phyloP scores from a whole-genome alignment of 805 yeast species.

The Ogataea populi-albae region DNA sequence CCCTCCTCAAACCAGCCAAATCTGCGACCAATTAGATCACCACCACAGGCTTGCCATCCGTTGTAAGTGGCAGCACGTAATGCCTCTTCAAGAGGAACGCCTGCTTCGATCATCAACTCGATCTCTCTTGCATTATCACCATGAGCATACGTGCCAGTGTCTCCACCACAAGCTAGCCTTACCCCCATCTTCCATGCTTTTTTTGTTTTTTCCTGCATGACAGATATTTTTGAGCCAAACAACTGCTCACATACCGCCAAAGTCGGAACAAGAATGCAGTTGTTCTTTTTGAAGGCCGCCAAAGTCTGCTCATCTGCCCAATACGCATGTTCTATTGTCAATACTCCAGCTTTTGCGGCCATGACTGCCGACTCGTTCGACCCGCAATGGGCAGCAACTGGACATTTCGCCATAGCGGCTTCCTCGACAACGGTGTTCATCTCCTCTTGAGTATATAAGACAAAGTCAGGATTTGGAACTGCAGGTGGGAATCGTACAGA shows the following conservation, averaged over 20 bases:
- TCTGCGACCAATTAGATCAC: conserved; percentile 20
- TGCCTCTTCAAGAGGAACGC: conserved; percentile 22
- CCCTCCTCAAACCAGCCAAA: conserved; percentile 27
- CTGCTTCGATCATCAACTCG: conserved; percentile 26
- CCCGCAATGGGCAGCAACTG: conserved; percentile 30
- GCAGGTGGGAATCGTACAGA: conserved; percentile 27
- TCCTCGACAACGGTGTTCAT: conserved; percentile 27
- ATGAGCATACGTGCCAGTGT: conserved; percentile 29
- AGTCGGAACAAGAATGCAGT: conserved; percentile 27
- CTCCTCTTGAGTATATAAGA: conserved; percentile 26
- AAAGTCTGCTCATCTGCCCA: conserved; percentile 25
- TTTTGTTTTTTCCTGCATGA: conserved; percentile 18
- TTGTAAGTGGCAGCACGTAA: conserved; percentile 21
- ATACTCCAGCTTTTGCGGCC: conserved; percentile 29
- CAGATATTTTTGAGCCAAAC: conserved; percentile 17
- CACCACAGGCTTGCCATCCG: conserved; percentile 31
- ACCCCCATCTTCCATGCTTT: conserved; percentile 25
- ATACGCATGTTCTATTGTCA: conserved; percentile 26
- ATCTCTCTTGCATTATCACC: conserved; percentile 29
- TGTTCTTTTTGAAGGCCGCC: conserved; percentile 14
- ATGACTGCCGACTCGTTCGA: conserved; percentile 24
- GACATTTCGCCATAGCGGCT: conserved; percentile 24
- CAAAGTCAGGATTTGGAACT: conserved; percentile 27
- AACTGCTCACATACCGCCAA: conserved; percentile 23
- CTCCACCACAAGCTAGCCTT: conserved; percentile 28